Evolutionary conservation across 108 stramenopile species (phyloP), one percentile per base, ranked within the genome.

Genomic region (Cafeteria roenbergensis): DNA sequence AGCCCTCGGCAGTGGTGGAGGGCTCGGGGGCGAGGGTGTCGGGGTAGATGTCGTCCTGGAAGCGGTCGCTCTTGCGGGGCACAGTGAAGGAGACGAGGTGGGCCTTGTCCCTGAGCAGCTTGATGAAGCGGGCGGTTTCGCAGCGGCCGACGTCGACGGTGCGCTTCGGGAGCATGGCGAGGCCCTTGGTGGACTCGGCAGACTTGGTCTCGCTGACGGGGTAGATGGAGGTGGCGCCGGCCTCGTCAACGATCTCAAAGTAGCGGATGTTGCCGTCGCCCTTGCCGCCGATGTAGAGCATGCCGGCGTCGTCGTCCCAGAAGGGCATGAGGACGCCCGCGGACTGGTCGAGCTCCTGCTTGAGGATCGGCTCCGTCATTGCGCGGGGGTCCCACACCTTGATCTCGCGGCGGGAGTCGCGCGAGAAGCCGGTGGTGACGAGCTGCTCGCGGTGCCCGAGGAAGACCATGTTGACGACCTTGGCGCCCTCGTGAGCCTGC

Each of bases 1-100:
- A 99, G 71, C 94, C 88, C 25, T 86, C 89, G 28, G 84, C 91
- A 9, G 88, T 75, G 71, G 90, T 90, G n/a, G 93, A 83, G 31
- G 95, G 86, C 52, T 66, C 77, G 31, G 77, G 74, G 31, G 92
- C 76, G 14, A 81, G 79, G 51, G 85, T 72, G 58, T 90, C 88
- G 37, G 97, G 97, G 82, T 88, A 96, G 61, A 99, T 90, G 71
- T 96, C 94, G 51, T 91, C 87, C 76, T 99, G 94, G 82, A 96
- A 99, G 25, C 87, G 88, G 62, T 95, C 95, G 28, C 84, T 81
- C 80, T 96, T 99, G 63, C 97, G 82, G n/a, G 97, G 97, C 51
- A 96, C 93, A 58, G 76, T 81, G 73, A 96, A 96, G 32, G 75
- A 79, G 28, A 99, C 85, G 0, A 91, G 89, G 64, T 93, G 90